A percentile compares a stretch with the other conserved stretches of the same genome.
Evolutionary conservation across 371 early-diverging fungal species (phyloP).

Genomic region (Lichtheimia hyalospora): DNA sequence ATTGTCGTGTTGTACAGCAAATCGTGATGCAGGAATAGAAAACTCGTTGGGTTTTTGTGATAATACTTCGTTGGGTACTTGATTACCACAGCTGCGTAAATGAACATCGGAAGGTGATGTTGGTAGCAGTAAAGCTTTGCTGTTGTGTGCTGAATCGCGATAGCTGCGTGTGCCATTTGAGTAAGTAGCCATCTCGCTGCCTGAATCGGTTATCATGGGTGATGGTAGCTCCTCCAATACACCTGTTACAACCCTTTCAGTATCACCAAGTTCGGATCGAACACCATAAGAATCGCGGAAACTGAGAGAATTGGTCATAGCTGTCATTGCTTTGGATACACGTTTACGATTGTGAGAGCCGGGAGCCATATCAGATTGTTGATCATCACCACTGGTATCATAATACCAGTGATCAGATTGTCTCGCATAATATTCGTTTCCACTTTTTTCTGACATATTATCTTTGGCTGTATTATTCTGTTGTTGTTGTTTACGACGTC

Average conservation of each 20-base stretch:
- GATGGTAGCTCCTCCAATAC: conserved; percentile 21
- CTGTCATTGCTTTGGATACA: conserved; percentile 16
- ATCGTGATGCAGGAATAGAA: conserved; percentile 24
- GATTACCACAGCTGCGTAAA: conserved; percentile 14
- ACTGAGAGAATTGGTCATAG: conserved; percentile 11
- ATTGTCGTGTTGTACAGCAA: conserved; percentile 14
- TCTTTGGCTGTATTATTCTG: background rate
- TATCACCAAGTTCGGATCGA: conserved; percentile 35
- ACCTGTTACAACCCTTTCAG: conserved; percentile 31
- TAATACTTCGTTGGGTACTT: conserved; percentile 39
- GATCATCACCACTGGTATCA: background rate
- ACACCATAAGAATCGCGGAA: conserved; percentile 4
- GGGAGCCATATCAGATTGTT: background rate
- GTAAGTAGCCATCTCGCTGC: conserved; percentile 3
- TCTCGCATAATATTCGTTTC: background rate
- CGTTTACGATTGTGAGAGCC: conserved; percentile 10
- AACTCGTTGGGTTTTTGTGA: conserved; percentile 48
- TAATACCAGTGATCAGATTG: background rate
- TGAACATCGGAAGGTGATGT: background rate
- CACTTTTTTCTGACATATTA: background rate
- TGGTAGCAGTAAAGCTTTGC: conserved; percentile 18
- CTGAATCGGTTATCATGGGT: conserved; percentile 5
- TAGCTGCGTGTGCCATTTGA: conserved; percentile 21
- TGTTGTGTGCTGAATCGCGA: conserved; percentile 25
- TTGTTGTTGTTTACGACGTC: conserved; percentile 5